Evolutionary conservation across 176 grass and related monocot genomes (phyloP).

Genomic region (Sorghum bicolor): DNA sequence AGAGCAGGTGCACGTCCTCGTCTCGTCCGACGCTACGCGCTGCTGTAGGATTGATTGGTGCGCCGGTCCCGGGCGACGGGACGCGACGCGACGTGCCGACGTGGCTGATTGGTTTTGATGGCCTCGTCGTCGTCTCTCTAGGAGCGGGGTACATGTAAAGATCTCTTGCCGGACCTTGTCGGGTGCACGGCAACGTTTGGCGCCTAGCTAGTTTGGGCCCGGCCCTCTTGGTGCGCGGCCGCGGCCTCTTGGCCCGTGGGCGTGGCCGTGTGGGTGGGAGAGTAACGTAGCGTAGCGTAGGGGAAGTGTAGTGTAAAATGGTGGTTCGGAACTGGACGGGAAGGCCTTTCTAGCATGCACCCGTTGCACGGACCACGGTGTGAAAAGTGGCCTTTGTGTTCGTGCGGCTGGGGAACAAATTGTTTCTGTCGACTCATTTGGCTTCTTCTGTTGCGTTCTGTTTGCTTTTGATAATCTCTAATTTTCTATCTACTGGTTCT

Average conservation of each 20-base stretch:
- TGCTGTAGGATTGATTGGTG: not conserved
- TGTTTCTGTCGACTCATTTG: no score
- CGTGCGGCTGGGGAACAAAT: not conserved
- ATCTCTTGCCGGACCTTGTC: not conserved
- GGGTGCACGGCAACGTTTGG: not conserved
- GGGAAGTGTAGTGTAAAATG: no score
- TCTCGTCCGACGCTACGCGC: not conserved
- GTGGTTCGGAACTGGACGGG: not conserved
- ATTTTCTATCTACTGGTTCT: no score
- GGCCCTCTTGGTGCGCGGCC: no score
- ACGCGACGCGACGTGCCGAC: not conserved
- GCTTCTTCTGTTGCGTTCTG: no score
- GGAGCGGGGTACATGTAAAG: not conserved
- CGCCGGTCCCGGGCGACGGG: not conserved
- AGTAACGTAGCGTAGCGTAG: no score
- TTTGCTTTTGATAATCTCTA: no score
- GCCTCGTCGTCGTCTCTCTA: not conserved
- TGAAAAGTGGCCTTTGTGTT: not conserved
- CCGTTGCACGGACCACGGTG: not conserved
- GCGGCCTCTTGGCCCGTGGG: no score
- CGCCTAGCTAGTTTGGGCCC: conserved; percentile 9
- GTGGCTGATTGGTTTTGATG: not conserved
- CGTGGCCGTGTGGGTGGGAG: no score
- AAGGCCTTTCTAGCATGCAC: not conserved
- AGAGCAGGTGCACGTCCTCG: not conserved